Evolutionary conservation across 805 yeast species (phyloP).

Genomic region (Myxozyma lipomycoides): DNA sequence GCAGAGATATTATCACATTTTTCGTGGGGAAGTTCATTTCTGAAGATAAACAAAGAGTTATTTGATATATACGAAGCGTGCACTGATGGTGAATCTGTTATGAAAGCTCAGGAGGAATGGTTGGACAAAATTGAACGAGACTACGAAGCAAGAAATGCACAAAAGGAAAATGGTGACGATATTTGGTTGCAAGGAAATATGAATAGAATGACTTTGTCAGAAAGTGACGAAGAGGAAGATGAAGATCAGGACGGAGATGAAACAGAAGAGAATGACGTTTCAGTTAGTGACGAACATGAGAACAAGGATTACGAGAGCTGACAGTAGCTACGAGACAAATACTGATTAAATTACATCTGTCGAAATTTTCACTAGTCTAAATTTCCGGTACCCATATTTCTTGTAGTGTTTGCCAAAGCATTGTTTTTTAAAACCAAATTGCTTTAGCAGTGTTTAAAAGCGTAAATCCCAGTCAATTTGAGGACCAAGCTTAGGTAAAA

Average conservation of each 20-base stretch:
- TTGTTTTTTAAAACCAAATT: background rate
- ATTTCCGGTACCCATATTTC: too few relatives aligned
- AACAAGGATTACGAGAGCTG: too few relatives aligned
- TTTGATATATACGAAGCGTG: constrained; percentile 71
- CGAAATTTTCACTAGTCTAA: too few relatives aligned
- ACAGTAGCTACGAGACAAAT: too few relatives aligned
- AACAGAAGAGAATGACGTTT: constrained; percentile 20
- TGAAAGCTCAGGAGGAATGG: constrained; percentile 70
- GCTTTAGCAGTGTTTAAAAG: constrained; percentile 47
- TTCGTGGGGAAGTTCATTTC: constrained; percentile 89
- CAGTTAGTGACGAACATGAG: background rate
- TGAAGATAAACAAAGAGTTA: constrained; percentile 76
- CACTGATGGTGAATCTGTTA: constrained; percentile 72
- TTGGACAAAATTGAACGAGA: constrained; percentile 64
- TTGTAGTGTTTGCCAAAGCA: background rate
- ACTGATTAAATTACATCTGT: too few relatives aligned
- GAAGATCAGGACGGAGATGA: constrained; percentile 34
- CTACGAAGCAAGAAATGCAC: constrained; percentile 54
- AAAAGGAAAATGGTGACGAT: constrained; percentile 49
- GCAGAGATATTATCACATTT: constrained; percentile 67
- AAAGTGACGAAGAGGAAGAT: constrained; percentile 32
- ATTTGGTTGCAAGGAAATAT: constrained; percentile 77
- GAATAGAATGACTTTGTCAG: constrained; percentile 45
- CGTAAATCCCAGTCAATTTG: constrained; percentile 94
- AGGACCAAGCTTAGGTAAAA: constrained; percentile 84